Evolutionary conservation across 192 early-diverging fungal species (phyloP).

Genomic region (Glomus cerebriforme): DNA sequence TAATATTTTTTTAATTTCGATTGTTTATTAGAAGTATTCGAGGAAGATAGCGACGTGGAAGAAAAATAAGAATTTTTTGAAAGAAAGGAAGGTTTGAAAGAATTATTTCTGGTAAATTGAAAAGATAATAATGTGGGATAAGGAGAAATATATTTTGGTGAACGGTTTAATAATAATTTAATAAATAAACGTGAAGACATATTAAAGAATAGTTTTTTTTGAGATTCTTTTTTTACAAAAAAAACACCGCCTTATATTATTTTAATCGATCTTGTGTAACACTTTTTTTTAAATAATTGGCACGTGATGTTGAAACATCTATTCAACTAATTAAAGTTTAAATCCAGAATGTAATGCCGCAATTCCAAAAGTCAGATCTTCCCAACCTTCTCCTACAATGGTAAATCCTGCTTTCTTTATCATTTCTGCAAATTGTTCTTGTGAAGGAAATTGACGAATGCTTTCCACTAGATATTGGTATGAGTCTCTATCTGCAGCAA

Average conservation of each 20-base stretch:
- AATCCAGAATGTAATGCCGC: conserved; percentile 95
- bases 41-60: neutral
- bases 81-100: neutral
- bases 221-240: no score
- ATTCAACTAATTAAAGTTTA: conserved; percentile 67
- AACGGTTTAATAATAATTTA: neutral
- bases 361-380: conserved; percentile 96
- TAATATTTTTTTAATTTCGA: neutral
- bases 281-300: neutral
- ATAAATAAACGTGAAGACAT: neutral
- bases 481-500: conserved; percentile 87
- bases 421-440: conserved; percentile 87
- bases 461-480: conserved; percentile 98
- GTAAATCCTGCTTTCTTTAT: conserved; percentile 90
- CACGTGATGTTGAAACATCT: no score
- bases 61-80: neutral
- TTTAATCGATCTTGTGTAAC: no score
- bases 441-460: conserved; percentile 91
- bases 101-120: neutral
- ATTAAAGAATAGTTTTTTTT: no score
- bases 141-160: neutral
- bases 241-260: no score
- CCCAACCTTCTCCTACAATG: conserved; percentile 84
- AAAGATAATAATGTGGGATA: no score
- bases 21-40: neutral